A percentile compares a stretch with the other conserved stretches of the same genome.
phyloP scores from a whole-genome alignment of 176 grass and related monocot species.

The Musa itinerans region DNA sequence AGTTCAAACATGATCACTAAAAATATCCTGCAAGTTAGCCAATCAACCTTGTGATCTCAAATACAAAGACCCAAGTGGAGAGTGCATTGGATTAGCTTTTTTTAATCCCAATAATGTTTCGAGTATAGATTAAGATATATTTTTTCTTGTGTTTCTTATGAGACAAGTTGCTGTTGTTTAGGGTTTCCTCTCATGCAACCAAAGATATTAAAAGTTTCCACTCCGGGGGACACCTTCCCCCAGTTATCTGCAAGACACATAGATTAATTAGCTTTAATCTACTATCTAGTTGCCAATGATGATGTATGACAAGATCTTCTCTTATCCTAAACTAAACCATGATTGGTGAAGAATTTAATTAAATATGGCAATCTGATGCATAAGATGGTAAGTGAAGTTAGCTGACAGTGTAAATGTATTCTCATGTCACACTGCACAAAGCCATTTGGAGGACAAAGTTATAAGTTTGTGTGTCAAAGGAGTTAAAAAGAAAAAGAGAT shows the following conservation, averaged over 20 bases:
- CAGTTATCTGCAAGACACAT: too few species aligned
- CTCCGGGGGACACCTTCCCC: too few species aligned
- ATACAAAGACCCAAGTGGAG: neutral
- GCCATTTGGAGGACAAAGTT: too few species aligned
- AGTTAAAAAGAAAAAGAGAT: too few species aligned
- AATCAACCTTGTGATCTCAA: neutral
- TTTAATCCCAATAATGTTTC: neutral
- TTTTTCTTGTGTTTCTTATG: neutral
- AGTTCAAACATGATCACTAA: neutral
- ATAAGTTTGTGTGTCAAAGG: too few species aligned
- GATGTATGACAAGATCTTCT: neutral
- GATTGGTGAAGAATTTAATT: too few species aligned
- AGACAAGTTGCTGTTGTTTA: neutral
- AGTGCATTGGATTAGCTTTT: neutral
- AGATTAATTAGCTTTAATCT: neutral
- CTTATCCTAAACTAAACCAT: neutral
- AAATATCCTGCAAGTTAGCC: neutral
- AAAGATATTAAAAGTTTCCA: neutral
- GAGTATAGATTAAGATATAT: neutral
- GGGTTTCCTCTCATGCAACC: neutral
- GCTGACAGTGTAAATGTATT: too few species aligned
- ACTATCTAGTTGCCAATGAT: neutral
- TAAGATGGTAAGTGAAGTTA: too few species aligned
- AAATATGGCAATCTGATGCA: too few species aligned
- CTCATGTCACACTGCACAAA: too few species aligned